Evolutionary conservation across 148 eudicot genomes (phyloP).

Genomic region (Rhododendron simsii): DNA sequence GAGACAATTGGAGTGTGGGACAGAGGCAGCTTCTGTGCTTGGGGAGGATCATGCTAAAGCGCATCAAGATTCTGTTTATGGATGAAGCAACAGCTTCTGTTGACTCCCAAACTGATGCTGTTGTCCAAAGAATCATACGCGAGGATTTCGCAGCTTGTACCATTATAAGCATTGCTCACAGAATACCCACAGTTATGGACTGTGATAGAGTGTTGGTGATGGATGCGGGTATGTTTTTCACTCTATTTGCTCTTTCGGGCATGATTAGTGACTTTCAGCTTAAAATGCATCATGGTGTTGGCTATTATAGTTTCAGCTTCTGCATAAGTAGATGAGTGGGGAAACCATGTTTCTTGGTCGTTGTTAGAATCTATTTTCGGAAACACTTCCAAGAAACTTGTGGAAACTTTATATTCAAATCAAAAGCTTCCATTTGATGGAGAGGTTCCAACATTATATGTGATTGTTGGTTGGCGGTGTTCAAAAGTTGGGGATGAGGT

Average conservation of each 20-base stretch:
- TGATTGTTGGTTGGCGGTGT: background rate
- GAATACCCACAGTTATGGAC: conserved; percentile 49
- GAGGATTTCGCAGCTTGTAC: conserved; percentile 42
- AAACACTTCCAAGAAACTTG: background rate
- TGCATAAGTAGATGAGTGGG: background rate
- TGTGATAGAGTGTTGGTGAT: conserved; percentile 42
- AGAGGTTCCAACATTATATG: too few species aligned
- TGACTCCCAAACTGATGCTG: conserved; percentile 43
- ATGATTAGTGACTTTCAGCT: background rate
- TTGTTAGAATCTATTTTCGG: background rate
- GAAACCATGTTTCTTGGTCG: background rate
- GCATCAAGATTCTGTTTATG: conserved; percentile 35
- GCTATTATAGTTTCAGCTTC: background rate
- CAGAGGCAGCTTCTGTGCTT: conserved; percentile 46
- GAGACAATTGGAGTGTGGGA: conserved; percentile 52
- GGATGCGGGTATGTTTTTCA: conserved; percentile 31
- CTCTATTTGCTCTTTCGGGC: background rate
- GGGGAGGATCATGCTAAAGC: conserved; percentile 43
- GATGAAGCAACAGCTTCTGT: conserved; percentile 57
- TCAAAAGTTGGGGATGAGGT: too few species aligned
- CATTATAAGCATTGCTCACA: conserved; percentile 46
- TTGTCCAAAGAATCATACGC: conserved; percentile 35
- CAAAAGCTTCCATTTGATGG: too few species aligned
- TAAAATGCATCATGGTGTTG: background rate
- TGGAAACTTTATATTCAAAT: too few species aligned